Percentiles rank a stretch among this genome's conserved stretches.
phyloP scores from a whole-genome alignment of 2,329 filamentous ascomycete species.

The Paraphoma sp. region DNA sequence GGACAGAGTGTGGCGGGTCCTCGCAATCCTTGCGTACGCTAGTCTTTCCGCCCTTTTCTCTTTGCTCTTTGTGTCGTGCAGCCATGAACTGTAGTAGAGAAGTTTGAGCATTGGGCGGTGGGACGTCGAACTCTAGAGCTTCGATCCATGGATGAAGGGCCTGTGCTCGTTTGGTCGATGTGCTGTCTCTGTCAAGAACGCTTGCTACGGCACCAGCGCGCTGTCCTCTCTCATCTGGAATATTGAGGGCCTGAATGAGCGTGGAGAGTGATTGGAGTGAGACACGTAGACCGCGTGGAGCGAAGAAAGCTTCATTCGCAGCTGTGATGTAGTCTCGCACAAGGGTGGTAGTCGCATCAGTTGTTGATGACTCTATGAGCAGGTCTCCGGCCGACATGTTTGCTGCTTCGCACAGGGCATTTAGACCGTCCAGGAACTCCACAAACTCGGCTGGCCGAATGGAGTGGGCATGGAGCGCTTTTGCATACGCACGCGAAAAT shows the following conservation, averaged over 20 bases:
- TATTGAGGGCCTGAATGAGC: conserved; percentile 25
- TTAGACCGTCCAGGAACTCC: conserved; percentile 43
- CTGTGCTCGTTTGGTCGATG: conserved; percentile 25
- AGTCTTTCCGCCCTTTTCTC: neutral
- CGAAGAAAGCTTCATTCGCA: conserved; percentile 43
- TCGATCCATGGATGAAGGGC: conserved; percentile 41
- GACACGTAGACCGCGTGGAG: conserved; percentile 35
- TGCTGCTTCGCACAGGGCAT: conserved; percentile 30
- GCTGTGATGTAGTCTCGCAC: conserved; percentile 35
- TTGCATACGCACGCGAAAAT: conserved; percentile 39
- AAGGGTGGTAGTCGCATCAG: conserved; percentile 5
- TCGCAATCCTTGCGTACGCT: conserved; percentile 2
- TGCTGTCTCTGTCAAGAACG: conserved; percentile 16
- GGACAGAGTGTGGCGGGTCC: conserved; percentile 36
- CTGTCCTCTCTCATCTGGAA: conserved; percentile 32
- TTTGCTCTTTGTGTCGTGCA: conserved; percentile 9
- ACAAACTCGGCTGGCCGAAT: conserved; percentile 38
- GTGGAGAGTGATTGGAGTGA: conserved; percentile 30
- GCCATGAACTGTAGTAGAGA: conserved; percentile 24
- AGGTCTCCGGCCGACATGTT: conserved; percentile 14
- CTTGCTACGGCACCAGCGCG: conserved; percentile 24
- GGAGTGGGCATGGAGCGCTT: conserved; percentile 36
- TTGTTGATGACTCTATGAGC: neutral
- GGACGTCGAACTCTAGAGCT: conserved; percentile 30
- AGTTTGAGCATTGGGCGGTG: conserved; percentile 18